Evolutionary conservation across 306 rosid species (phyloP), one percentile per base, ranked within the genome.

Genomic region (Cotoneaster glaucophyllus): DNA sequence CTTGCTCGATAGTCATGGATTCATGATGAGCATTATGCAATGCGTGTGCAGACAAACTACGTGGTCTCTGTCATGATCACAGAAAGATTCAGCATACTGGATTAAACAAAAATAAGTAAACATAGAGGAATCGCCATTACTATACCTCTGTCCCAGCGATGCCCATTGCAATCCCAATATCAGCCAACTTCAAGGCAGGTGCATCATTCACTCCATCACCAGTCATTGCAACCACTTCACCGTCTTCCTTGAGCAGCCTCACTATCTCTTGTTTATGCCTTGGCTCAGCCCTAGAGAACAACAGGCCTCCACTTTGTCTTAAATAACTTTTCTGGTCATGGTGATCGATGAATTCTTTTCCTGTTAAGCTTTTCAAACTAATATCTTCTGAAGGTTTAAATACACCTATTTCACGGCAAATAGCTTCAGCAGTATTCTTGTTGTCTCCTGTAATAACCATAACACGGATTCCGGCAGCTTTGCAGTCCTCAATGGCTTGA

Each of bases 281-380:
- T 39, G 98, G 98, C 84, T 95, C 97, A 71, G 98, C 98, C 86
- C 97, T 90, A n/a, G 98, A 95, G 85, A 95, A 95, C 79, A 95
- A 81, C 70, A 95, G 92, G 41, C 97, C 93, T 8, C 96, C 90
- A 74, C 50, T 77, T 82, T 90, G 97, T 74, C 86, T 82, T 76
- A 95, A 78, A 84, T 83, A 76, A 58, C 75, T 68, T 77, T 86
- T 90, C 69, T 87, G 89, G 65, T 85, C 88, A 67, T 4, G 81
- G 73, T 78, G 82, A 26, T 85, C 87, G 85, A 90, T 84, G 85
- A 92, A 92, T 43, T 92, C 93, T 82, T 28, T 90, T 69, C 98
- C 98, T 2, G 97, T 95, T 63, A 92, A 24, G 82, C 97, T 95
- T 89, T 68, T 95, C 1, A 68, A 84, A 77, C 79, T 79, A 48